These are phyloP conservation scores for Leccinum rimulosum DNA, from an alignment of 768 basidiomycete genomes.

Conservation along the genomic window DNA sequence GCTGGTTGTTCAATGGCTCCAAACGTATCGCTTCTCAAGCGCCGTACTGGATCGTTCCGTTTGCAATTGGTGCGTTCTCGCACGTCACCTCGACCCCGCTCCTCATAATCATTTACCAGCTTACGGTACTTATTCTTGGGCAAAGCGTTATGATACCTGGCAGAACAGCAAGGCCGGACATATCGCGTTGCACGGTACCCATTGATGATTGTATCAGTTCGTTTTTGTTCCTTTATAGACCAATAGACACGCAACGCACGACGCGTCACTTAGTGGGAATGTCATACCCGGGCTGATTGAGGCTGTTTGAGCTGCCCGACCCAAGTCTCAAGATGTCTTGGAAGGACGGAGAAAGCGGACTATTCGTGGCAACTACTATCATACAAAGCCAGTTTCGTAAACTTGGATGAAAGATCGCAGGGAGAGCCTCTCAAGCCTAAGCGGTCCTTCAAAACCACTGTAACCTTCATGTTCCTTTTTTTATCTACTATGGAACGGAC, in stretches of 20 bases:
- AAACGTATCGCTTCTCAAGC: constrained; percentile 69
- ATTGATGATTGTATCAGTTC: neutral
- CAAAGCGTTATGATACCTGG: constrained; percentile 57
- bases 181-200: constrained; percentile 33
- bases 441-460: neutral
- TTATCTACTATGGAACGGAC: neutral
- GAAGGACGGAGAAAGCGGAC: neutral
- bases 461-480: neutral
- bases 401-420: too few species aligned
- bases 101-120: constrained; percentile 41
- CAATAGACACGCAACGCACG: neutral
- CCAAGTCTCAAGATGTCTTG: neutral
- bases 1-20: constrained; percentile 87
- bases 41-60: constrained; percentile 77
- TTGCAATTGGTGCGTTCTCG: constrained; percentile 64
- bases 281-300: neutral
- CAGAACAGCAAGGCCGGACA: constrained; percentile 82
- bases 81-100: neutral
- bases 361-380: neutral
- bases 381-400: neutral
- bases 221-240: neutral
- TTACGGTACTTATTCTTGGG: constrained; percentile 79
- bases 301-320: neutral
- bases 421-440: neutral
- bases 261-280: neutral